Conservation (phyloP, 306 rosid species). For the Castanea sativa region DNA sequence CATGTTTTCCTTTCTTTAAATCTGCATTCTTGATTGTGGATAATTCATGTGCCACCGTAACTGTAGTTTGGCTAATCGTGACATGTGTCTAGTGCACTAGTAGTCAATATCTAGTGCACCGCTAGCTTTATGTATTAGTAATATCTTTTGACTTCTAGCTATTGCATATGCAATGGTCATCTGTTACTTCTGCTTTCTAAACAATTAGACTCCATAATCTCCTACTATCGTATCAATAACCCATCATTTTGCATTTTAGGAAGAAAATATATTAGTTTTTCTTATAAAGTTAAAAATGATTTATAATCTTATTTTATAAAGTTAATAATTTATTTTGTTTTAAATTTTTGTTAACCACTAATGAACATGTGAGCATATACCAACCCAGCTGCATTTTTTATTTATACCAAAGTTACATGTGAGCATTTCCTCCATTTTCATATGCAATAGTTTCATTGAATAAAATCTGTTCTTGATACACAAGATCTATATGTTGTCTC, state of each 20-base stretch:
- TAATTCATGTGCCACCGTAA: conserved; percentile 60
- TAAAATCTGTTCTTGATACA: conserved; percentile 54
- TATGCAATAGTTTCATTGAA: conserved; percentile 60
- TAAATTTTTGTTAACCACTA: conserved; percentile 35
- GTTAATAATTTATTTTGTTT: too few species aligned
- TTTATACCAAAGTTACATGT: conserved; percentile 46
- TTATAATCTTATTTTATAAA: too few species aligned
- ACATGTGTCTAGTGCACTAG: conserved; percentile 50
- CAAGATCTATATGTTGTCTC: conserved; percentile 54
- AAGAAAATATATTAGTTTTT: too few species aligned
- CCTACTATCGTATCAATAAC: conserved; percentile 53
- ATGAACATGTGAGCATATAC: conserved; percentile 61
- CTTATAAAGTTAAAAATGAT: too few species aligned
- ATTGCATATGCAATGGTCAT: conserved; percentile 61
- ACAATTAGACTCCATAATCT: conserved; percentile 51
- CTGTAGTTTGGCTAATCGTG: conserved; percentile 48
- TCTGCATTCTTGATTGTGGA: conserved; percentile 55
- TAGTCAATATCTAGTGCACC: conserved; percentile 72
- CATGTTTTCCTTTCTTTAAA: conserved; percentile 48
- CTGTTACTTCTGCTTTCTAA: conserved; percentile 55
- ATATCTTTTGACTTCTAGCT: conserved; percentile 49
- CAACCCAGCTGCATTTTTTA: conserved; percentile 48
- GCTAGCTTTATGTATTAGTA: conserved; percentile 57
- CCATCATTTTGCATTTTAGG: conserved; percentile 31
- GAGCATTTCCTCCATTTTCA: conserved; percentile 45